Evolutionary conservation across 2,329 filamentous ascomycete species (phyloP).

Genomic region (Stagonosporopsis cucurbitacearum): DNA sequence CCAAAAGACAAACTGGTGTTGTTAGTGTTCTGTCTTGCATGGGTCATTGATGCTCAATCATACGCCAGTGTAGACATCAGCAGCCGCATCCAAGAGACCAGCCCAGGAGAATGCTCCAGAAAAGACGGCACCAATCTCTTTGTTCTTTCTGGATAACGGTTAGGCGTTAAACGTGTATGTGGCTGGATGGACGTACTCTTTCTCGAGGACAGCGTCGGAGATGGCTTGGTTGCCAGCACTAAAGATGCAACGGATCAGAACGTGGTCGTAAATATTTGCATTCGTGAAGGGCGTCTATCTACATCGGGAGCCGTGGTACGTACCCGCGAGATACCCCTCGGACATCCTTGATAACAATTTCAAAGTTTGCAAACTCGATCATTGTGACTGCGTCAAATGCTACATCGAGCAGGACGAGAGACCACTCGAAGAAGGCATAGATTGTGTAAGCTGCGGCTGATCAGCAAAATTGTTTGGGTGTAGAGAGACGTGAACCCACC

Average conservation of each 20-base stretch:
- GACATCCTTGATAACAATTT: slow-evolving; percentile 85
- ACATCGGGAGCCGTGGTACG: slow-evolving; percentile 93
- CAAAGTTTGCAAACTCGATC: slow-evolving; percentile 87
- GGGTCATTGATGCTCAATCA: slow-evolving; percentile 39
- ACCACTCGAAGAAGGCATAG: slow-evolving; percentile 98
- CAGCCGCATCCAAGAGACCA: slow-evolving; percentile 78
- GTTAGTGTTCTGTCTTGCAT: slow-evolving; percentile 7
- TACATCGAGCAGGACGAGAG: slow-evolving; percentile 91
- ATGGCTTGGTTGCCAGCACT: slow-evolving; percentile 57
- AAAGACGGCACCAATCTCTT: slow-evolving; percentile 73
- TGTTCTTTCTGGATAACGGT: slow-evolving; percentile 69
- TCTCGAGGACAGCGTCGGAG: slow-evolving; percentile 64
- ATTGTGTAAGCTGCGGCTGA: slow-evolving; percentile 82
- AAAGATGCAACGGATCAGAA: slow-evolving; percentile 45
- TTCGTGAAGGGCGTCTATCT: slow-evolving; percentile 59
- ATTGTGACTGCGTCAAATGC: slow-evolving; percentile 95
- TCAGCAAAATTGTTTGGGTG: not conserved
- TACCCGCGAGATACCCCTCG: slow-evolving; percentile 97
- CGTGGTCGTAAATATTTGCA: slow-evolving; percentile 43
- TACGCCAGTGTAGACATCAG: slow-evolving; percentile 92
- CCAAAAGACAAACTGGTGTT: slow-evolving; percentile 88
- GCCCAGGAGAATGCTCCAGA: slow-evolving; percentile 74
- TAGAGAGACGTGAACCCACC: slow-evolving; percentile 63
- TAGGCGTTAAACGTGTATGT: slow-evolving; percentile 18
- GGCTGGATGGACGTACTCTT: slow-evolving; percentile 66